Evolutionary conservation across 2,329 filamentous ascomycete genomes (phyloP).

Genomic region (Talaromyces sp.): DNA sequence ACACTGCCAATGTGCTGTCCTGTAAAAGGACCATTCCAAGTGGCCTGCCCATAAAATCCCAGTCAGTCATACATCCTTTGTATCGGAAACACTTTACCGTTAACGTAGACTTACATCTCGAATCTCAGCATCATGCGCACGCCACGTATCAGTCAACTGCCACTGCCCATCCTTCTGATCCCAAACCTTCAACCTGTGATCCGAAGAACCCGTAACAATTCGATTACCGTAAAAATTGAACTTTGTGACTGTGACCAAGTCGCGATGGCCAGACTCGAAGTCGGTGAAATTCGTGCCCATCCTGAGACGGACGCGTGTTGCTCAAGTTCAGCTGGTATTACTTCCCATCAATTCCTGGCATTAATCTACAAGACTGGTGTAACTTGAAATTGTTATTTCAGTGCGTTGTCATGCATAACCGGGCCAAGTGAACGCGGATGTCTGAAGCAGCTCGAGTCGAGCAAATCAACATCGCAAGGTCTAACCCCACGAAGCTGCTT

Average conservation of each 20-base stretch:
- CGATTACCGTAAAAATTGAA: slow-evolving; percentile 93
- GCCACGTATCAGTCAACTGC: slow-evolving; percentile 82
- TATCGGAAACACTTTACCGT: slow-evolving; percentile 30
- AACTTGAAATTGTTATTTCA: background rate
- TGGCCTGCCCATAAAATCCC: slow-evolving; percentile 55
- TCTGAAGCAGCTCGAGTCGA: background rate
- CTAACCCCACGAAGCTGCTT: slow-evolving; percentile 12
- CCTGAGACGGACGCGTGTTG: slow-evolving; percentile 9
- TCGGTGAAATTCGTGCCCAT: slow-evolving; percentile 40
- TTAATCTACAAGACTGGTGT: background rate
- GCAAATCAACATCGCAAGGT: background rate
- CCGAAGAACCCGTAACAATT: slow-evolving; percentile 84
- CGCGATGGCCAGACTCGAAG: slow-evolving; percentile 46
- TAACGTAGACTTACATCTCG: slow-evolving; percentile 62
- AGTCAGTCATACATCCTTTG: slow-evolving; percentile 16
- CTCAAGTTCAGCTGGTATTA: background rate
- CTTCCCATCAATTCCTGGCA: background rate
- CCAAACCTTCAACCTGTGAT: slow-evolving; percentile 91
- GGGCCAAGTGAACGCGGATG: background rate
- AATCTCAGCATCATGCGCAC: slow-evolving; percentile 84
- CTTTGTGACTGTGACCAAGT: slow-evolving; percentile 77
- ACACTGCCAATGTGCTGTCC: slow-evolving; percentile 86
- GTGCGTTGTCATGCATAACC: background rate
- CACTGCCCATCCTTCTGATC: slow-evolving; percentile 71
- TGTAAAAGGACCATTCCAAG: slow-evolving; percentile 88